Conservation (phyloP, 306 rosid species). For the Lotus japonicus region DNA sequence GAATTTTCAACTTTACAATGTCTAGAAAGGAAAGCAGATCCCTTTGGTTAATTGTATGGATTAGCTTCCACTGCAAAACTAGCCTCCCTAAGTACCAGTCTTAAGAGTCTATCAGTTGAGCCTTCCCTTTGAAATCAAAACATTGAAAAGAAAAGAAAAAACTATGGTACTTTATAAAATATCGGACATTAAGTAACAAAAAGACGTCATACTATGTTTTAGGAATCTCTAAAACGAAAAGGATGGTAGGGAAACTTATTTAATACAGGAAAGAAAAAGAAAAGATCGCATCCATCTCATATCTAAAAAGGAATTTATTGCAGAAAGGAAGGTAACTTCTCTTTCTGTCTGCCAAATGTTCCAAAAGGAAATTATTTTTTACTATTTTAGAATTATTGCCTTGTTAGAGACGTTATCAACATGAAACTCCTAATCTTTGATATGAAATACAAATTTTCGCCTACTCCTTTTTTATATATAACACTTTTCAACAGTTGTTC, state of each 20-base stretch:
- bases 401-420: neutral
- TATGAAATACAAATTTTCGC: neutral
- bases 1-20: neutral
- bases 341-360: constrained; percentile 1
- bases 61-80: constrained; percentile 6
- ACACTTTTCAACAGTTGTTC: constrained; percentile 6
- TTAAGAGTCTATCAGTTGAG: constrained; percentile 6
- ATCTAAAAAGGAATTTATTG: neutral
- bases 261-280: neutral
- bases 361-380: neutral
- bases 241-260: neutral
- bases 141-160: neutral
- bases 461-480: neutral
- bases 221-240: neutral
- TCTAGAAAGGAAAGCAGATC: neutral
- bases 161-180: neutral
- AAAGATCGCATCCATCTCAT: constrained; percentile 7
- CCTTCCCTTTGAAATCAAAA: neutral
- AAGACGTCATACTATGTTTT: neutral
- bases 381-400: neutral
- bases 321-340: constrained; percentile 8
- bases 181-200: neutral
- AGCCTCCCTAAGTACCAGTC: constrained; percentile 1
- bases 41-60: neutral
- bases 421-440: neutral